A percentile compares a stretch with the other conserved stretches of the same genome.
These are phyloP conservation scores for Auricularia auricula-judae DNA, from an alignment of 768 basidiomycete species.

Conservation along the genomic window DNA sequence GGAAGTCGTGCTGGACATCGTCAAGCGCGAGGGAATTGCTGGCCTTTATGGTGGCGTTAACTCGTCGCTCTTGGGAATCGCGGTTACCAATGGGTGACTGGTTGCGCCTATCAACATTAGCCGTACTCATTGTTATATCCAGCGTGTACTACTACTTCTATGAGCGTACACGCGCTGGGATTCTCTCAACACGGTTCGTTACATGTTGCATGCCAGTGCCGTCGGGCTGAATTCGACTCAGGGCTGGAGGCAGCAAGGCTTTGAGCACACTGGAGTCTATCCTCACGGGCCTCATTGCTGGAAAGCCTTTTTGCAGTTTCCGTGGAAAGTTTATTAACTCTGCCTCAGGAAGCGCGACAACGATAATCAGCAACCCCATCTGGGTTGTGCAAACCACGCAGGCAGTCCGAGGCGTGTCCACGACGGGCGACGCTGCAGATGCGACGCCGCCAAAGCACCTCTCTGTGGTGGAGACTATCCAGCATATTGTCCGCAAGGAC, in stretches of 20 bases:
- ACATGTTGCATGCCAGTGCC: not conserved
- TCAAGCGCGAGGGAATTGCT: conserved; percentile 72
- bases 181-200: conserved; percentile 37
- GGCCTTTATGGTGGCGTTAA: conserved; percentile 83
- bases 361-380: conserved; percentile 83
- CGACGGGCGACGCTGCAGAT: conserved; percentile 20
- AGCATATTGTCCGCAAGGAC: conserved; percentile 57
- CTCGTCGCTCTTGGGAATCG: conserved; percentile 82
- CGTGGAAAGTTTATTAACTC: not conserved
- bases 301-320: conserved; percentile 23
- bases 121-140: conserved; percentile 1
- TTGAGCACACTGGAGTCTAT: conserved; percentile 84
- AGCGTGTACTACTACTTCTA: conserved; percentile 94
- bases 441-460: conserved; percentile 34
- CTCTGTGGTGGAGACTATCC: conserved; percentile 54
- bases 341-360: conserved; percentile 68
- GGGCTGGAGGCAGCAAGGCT: conserved; percentile 42
- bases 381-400: conserved; percentile 96
- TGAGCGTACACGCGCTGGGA: conserved; percentile 50
- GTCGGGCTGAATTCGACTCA: not conserved
- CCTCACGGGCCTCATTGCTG: conserved; percentile 77
- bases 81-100: conserved; percentile 79
- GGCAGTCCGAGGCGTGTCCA: not conserved
- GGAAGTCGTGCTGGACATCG: conserved; percentile 58
- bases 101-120: not conserved